phyloP scores from a whole-genome alignment of 139 green algal species.

The Nannochloris sp. region DNA sequence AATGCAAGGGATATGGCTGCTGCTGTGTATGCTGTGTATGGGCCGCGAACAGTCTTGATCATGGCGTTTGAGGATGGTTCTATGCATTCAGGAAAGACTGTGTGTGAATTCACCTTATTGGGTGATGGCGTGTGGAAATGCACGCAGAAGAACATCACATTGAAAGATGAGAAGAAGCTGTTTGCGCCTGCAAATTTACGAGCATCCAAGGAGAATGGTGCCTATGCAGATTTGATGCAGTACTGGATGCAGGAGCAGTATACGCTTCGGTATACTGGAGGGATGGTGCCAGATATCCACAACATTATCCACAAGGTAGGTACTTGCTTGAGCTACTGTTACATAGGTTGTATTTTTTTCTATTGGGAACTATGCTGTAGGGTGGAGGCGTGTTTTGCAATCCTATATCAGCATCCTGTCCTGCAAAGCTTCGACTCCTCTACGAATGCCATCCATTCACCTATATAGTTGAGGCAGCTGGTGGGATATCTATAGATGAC shows the following conservation, averaged over 20 bases:
- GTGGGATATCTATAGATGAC: slow-evolving; percentile 42
- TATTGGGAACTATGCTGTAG: slow-evolving; percentile 39
- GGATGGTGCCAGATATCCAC: slow-evolving; percentile 79
- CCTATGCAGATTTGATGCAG: slow-evolving; percentile 38
- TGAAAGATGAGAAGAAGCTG: slow-evolving; percentile 25
- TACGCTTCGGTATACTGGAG: slow-evolving; percentile 58
- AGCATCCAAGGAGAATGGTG: slow-evolving; percentile 15
- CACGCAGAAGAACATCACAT: slow-evolving; percentile 15
- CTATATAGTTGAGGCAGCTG: slow-evolving; percentile 64
- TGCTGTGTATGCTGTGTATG: slow-evolving; percentile 70
- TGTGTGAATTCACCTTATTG: slow-evolving; percentile 34
- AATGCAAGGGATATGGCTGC: slow-evolving; percentile 47
- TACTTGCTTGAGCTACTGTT: too few species aligned
- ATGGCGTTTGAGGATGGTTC: slow-evolving; percentile 22
- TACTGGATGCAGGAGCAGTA: slow-evolving; percentile 42
- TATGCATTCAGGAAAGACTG: neutral
- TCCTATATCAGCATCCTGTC: slow-evolving; percentile 43
- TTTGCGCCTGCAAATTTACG: slow-evolving; percentile 76
- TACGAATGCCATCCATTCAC: slow-evolving; percentile 74
- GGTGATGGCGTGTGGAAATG: slow-evolving; percentile 23
- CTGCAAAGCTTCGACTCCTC: slow-evolving; percentile 73
- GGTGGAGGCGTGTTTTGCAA: slow-evolving; percentile 78
- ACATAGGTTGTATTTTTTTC: too few species aligned
- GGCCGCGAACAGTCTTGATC: slow-evolving; percentile 67
- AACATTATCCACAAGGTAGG: slow-evolving; percentile 41